Conservation (phyloP, 2,329 filamentous ascomycete species). For the Xylaria sp. region DNA sequence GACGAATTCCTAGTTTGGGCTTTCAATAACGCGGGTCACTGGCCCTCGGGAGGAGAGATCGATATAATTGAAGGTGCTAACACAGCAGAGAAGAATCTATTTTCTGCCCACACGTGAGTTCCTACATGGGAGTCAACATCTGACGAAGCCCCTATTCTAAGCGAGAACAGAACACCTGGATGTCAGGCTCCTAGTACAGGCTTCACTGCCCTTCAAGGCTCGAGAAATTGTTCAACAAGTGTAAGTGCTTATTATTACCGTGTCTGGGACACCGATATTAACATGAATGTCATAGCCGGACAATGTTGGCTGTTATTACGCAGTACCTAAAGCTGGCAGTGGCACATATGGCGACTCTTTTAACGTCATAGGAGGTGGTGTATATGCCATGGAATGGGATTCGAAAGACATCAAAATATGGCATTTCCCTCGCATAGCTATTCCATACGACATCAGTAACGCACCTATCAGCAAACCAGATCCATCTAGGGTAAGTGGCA, state of each 20-base stretch:
- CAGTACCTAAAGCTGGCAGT: conserved; percentile 55
- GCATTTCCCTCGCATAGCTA: conserved; percentile 75
- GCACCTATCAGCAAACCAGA: conserved; percentile 64
- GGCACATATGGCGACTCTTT: conserved; percentile 71
- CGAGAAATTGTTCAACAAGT: conserved; percentile 44
- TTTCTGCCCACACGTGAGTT: conserved; percentile 70
- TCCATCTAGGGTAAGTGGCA: conserved; percentile 56
- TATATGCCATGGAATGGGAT: conserved; percentile 80
- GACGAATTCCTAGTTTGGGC: conserved; percentile 60
- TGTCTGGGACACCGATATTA: conserved; percentile 9
- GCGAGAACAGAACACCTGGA: conserved; percentile 38
- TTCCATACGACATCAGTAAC: conserved; percentile 73
- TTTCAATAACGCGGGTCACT: conserved; percentile 56
- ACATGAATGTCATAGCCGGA: conserved; percentile 51
- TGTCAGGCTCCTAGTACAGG: conserved; percentile 43
- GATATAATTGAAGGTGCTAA: conserved; percentile 79
- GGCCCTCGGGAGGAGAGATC: conserved; percentile 73
- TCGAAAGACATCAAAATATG: conserved; percentile 75
- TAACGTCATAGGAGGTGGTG: conserved; percentile 73
- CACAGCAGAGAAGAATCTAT: conserved; percentile 65
- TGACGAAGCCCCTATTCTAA: not conserved
- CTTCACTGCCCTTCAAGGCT: conserved; percentile 43
- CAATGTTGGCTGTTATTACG: conserved; percentile 61
- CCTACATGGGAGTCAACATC: not conserved
- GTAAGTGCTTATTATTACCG: conserved; percentile 36